phyloP scores from a whole-genome alignment of 306 rosid species.

The Oxytropis ochrocephala region DNA sequence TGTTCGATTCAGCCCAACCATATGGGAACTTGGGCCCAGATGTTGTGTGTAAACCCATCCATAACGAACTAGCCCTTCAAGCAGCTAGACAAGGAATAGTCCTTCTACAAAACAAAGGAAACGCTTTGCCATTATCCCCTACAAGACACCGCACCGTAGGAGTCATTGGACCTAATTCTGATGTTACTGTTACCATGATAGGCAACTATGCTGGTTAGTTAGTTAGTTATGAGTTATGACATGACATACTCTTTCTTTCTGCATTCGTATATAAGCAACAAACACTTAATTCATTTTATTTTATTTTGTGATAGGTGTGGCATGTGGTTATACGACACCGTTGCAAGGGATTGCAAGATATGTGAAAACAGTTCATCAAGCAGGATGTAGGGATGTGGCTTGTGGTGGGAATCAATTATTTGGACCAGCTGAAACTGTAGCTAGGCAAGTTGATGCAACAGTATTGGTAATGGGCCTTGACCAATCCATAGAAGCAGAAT shows the following conservation, averaged over 20 bases:
- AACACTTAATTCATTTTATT: too few relatives aligned
- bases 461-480: conserved; percentile 81
- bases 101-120: conserved; percentile 43
- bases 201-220: conserved; percentile 85
- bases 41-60: conserved; percentile 58
- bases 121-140: conserved; percentile 49
- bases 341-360: conserved; percentile 77
- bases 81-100: conserved; percentile 89
- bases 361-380: conserved; percentile 47
- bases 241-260: too few relatives aligned
- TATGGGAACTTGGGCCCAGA: conserved; percentile 60
- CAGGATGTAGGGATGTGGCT: conserved; percentile 49
- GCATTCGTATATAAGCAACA: too few relatives aligned
- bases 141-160: conserved; percentile 42
- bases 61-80: conserved; percentile 64
- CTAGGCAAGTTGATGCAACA: conserved; percentile 55
- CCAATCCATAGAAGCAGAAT: conserved; percentile 82
- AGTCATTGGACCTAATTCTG: conserved; percentile 85
- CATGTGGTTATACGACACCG: conserved; percentile 79
- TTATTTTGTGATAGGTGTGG: conserved; percentile 36
- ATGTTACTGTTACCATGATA: conserved; percentile 78
- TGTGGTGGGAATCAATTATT: conserved; percentile 42
- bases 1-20: conserved; percentile 63
- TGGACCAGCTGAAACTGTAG: conserved; percentile 50
- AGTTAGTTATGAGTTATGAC: too few relatives aligned